Conservation (phyloP, 345 rosid genomes). For the Citrus sinensis region DNA sequence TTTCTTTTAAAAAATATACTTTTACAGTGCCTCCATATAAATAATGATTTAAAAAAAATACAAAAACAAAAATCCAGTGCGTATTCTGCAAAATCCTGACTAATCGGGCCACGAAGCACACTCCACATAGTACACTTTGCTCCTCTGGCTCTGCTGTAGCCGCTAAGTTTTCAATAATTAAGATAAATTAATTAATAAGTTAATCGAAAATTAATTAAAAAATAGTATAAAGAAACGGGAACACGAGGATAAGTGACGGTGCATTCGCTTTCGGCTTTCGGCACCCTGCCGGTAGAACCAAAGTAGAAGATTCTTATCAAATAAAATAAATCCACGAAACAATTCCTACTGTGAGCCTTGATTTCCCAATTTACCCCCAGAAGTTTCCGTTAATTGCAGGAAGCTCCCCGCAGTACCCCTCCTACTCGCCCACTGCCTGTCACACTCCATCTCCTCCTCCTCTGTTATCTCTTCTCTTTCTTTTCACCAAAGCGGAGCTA, state of each 20-base stretch:
- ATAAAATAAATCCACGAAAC: background rate
- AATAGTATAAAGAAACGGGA: background rate
- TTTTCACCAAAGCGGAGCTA: background rate
- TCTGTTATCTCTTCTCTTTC: background rate
- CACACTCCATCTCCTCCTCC: background rate
- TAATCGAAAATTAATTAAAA: background rate
- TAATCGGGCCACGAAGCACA: background rate
- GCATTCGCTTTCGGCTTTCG: background rate
- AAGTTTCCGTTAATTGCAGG: background rate
- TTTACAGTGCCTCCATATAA: too few species aligned
- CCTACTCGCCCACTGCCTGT: background rate
- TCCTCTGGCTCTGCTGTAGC: too few species aligned
- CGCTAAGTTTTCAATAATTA: background rate
- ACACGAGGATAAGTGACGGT: conserved; percentile 1
- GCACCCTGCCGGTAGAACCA: background rate
- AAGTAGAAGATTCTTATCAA: background rate
- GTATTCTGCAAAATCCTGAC: background rate
- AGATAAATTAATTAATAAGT: too few species aligned
- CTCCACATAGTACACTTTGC: background rate
- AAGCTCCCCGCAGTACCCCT: too few species aligned
- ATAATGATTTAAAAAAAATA: background rate
- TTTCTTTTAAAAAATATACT: too few species aligned
- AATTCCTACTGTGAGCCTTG: background rate
- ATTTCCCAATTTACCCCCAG: background rate
- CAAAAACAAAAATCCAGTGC: background rate